These are phyloP conservation scores for Fusarium xylarioides DNA, from an alignment of 2,329 filamentous ascomycete genomes.

Conservation along the genomic window DNA sequence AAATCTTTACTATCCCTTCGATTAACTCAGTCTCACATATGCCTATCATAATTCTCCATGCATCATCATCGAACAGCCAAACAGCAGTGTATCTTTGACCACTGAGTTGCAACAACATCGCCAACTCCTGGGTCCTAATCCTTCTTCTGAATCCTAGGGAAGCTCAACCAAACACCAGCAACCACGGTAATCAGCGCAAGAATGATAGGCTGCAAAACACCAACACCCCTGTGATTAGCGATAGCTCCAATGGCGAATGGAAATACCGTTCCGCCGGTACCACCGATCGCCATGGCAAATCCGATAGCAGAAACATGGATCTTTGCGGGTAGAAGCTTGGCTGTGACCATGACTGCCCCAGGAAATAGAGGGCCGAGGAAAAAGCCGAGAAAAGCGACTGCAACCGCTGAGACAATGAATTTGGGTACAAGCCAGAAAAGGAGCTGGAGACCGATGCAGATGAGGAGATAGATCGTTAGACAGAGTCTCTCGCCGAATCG, in stretches of 20 bases:
- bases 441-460: conserved; percentile 69
- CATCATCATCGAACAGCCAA: accelerated
- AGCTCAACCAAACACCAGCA: conserved; percentile 48
- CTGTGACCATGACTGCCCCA: conserved; percentile 73
- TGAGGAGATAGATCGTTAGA: conserved; percentile 67
- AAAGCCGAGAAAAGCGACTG: conserved; percentile 75
- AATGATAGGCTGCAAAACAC: conserved; percentile 61
- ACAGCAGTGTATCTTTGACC: background rate
- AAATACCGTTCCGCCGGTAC: conserved; percentile 71
- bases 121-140: conserved; percentile 5
- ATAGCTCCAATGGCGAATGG: conserved; percentile 71
- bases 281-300: conserved; percentile 77
- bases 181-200: conserved; percentile 53
- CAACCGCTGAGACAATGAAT: conserved; percentile 66
- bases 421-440: conserved; percentile 66
- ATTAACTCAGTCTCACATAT: background rate
- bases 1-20: accelerated
- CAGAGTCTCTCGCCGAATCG: conserved; percentile 71
- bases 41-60: accelerated
- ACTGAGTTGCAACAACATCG: accelerated
- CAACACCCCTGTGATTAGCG: conserved; percentile 59
- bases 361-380: conserved; percentile 80
- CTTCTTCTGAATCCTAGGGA: conserved; percentile 48
- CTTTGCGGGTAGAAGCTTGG: conserved; percentile 74
- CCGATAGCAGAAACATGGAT: conserved; percentile 78